A percentile compares a stretch with the other conserved stretches of the same genome.
Conservation (phyloP, 2,329 filamentous ascomycete species). For the Ophiosphaerella herpotricha region DNA sequence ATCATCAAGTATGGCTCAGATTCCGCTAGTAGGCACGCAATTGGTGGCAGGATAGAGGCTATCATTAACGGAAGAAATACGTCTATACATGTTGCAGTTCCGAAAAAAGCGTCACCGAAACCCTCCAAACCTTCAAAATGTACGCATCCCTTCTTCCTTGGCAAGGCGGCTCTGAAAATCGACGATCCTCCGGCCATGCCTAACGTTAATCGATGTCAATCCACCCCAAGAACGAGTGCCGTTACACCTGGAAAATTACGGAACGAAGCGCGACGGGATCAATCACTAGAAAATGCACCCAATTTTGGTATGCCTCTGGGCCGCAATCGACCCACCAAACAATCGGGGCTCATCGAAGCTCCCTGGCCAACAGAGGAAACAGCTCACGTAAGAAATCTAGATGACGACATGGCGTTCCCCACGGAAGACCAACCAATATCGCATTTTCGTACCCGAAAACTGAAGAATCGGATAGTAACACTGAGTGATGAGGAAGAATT, state of each 20-base stretch:
- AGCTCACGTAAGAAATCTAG: constrained; percentile 45
- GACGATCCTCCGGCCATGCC: constrained; percentile 22
- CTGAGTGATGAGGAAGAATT: constrained; percentile 33
- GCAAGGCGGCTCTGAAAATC: constrained; percentile 51
- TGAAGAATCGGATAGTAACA: constrained; percentile 46
- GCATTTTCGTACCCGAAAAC: constrained; percentile 30
- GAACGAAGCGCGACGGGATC: constrained; percentile 34
- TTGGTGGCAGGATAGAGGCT: constrained; percentile 66
- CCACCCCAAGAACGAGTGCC: constrained; percentile 42
- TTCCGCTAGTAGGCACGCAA: constrained; percentile 48
- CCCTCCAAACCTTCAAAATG: constrained; percentile 49
- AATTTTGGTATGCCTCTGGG: constrained; percentile 25
- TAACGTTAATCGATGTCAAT: constrained; percentile 8
- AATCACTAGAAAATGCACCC: constrained; percentile 16
- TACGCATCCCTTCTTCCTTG: constrained; percentile 72
- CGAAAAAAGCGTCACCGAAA: constrained; percentile 28
- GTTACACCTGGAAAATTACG: constrained; percentile 54
- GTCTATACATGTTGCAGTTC: constrained; percentile 19
- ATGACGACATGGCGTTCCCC: background rate
- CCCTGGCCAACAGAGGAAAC: constrained; percentile 73
- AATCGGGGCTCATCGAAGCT: constrained; percentile 69
- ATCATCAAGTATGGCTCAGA: constrained; percentile 64
- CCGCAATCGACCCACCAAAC: constrained; percentile 53
- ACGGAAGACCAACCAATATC: background rate
- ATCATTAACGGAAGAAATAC: constrained; percentile 57